Base-by-base conservation (phyloP, 2,329 filamentous ascomycete species). In the Akanthomyces lecanii region DNA sequence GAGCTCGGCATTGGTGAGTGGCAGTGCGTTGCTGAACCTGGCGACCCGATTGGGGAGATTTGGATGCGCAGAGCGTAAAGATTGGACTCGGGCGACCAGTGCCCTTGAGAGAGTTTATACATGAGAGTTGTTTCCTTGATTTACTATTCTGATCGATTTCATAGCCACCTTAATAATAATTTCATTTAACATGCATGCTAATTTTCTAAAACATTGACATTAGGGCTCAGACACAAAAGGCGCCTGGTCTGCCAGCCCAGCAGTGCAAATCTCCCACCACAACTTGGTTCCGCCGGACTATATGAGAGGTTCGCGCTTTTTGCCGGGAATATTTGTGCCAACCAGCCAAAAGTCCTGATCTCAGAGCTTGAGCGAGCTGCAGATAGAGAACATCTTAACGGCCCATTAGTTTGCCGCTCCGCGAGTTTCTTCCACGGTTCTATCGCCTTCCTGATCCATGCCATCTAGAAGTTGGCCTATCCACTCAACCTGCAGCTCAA, bases 1-100 rank as follows among this genome's bases (percentile, higher is more conserved):
- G 75, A 85, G 33, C 75, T 82, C 63, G 89, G 89, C 0, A 91
- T 87, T 58, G 91, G 90, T 0, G 82, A 90, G 16, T 94, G 91
- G 91, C 79, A 82, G 5, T 84, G 88, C 60, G 78, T 87, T 2
- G 79, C 79, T n/a, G 81, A 88, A 30, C 77, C 84, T 50, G 89
- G 88, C 0, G 86, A 92, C 72, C 77, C 82, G 0, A 78, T 93
- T n/a, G 85, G 86, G 0, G 89, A 92, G 75, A 80, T 88, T 16
- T 90, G 87, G 79, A 75, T 85, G 48, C 82, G 77, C 66, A 77
- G 75, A 36, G 23, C 40, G 38, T 42, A 12, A 40, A 8, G n/a
- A 28, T 48, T 25, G 51, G n/a, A 6, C 5, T 18, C 7, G n/a
- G 23, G 12, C 33, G 12, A 7, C 14, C 14, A 16, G 36, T 5